Percentiles rank a stretch among this genome's conserved stretches.
Conservation (phyloP, 2,329 filamentous ascomycete genomes). For the Pseudocercospora eumusae region DNA sequence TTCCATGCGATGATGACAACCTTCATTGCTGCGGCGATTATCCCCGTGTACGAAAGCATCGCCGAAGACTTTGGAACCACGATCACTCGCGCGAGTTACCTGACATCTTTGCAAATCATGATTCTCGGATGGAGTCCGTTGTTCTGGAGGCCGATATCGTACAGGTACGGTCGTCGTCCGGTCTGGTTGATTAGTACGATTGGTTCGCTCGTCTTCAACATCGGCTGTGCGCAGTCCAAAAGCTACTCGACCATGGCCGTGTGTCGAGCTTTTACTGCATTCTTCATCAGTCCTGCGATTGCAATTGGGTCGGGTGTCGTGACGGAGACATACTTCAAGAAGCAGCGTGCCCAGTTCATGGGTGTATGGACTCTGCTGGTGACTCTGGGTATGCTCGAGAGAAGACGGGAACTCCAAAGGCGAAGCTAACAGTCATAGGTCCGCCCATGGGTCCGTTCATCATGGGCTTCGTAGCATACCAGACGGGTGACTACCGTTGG, state of each 20-base stretch:
- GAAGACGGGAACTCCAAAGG: not conserved
- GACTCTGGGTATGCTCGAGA: conserved; percentile 44
- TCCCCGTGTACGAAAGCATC: conserved; percentile 57
- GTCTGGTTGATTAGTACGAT: conserved; percentile 56
- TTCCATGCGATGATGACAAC: conserved; percentile 55
- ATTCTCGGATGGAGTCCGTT: conserved; percentile 57
- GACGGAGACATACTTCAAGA: conserved; percentile 60
- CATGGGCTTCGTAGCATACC: conserved; percentile 51
- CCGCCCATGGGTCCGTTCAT: conserved; percentile 47
- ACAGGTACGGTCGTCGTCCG: conserved; percentile 57
- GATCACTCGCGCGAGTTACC: conserved; percentile 54
- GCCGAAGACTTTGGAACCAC: conserved; percentile 52
- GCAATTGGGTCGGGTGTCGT: conserved; percentile 60
- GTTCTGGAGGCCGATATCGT: conserved; percentile 59
- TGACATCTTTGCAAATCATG: conserved; percentile 59
- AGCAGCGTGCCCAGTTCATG: conserved; percentile 57
- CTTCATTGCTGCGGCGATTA: conserved; percentile 57
- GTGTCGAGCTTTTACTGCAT: conserved; percentile 56
- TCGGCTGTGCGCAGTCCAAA: conserved; percentile 55
- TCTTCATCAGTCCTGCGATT: conserved; percentile 58
- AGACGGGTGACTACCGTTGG: conserved; percentile 57
- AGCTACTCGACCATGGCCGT: conserved; percentile 54
- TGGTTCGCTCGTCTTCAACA: conserved; percentile 52
- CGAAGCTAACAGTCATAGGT: conserved; percentile 12
- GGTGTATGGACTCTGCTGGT: conserved; percentile 59